These are phyloP conservation scores for Aureobasidium leucospermi DNA, from an alignment of 2,329 filamentous ascomycete genomes.

Conservation along the genomic window DNA sequence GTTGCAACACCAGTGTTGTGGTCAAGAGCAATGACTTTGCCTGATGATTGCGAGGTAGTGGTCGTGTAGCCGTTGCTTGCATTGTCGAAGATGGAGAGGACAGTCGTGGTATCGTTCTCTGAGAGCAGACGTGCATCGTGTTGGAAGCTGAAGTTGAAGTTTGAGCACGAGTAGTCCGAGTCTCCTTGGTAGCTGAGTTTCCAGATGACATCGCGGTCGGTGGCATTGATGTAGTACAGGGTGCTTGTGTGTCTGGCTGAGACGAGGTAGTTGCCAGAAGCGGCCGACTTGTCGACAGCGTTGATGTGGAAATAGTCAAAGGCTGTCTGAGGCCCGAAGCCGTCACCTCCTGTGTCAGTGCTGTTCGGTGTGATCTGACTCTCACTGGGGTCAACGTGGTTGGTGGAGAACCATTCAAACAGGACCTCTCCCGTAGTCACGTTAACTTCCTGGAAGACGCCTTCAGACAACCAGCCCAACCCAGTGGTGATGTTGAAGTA, in stretches of 20 bases:
- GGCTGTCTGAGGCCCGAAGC: conserved; percentile 34
- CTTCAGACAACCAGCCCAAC: conserved; percentile 38
- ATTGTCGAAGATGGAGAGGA: conserved; percentile 48
- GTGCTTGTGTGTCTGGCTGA: conserved; percentile 44
- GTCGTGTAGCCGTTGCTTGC: conserved; percentile 27
- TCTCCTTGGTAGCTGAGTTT: conserved; percentile 28
- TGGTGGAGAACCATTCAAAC: conserved; percentile 50
- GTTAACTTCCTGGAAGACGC: conserved; percentile 31
- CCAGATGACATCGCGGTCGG: conserved; percentile 44
- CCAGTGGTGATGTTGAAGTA: conserved; percentile 26
- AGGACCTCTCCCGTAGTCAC: conserved; percentile 45
- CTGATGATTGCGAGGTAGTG: conserved; percentile 19
- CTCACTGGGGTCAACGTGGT: conserved; percentile 43
- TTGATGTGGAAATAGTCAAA: conserved; percentile 51
- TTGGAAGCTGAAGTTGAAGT: conserved; percentile 38
- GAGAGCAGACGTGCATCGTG: conserved; percentile 41
- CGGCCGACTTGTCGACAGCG: conserved; percentile 41
- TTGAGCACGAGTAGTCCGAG: conserved; percentile 16
- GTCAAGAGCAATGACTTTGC: conserved; percentile 21
- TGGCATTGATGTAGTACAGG: conserved; percentile 40
- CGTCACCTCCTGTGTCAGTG: conserved; percentile 31
- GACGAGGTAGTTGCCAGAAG: conserved; percentile 44
- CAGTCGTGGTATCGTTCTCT: conserved; percentile 35
- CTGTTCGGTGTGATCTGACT: conserved; percentile 30
- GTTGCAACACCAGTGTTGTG: conserved; percentile 17